Evolutionary conservation across 2,329 filamentous ascomycete genomes (phyloP), one percentile per base, ranked within the genome.

Genomic region (Aaosphaeria pasadenensis): DNA sequence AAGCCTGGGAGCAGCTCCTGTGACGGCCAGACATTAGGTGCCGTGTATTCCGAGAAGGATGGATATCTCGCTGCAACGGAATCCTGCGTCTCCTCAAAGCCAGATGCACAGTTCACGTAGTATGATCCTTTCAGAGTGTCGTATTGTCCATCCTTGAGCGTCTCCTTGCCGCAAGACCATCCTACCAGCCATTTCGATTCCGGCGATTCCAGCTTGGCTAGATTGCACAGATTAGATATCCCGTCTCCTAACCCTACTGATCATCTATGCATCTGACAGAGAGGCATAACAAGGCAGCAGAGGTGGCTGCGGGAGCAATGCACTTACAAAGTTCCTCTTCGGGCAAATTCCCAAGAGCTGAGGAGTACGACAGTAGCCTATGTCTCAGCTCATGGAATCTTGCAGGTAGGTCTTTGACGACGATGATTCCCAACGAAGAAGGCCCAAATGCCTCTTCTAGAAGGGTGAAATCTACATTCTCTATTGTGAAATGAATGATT

Each of bases 391-490:
- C 72, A 11, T 80, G 71, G 60, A 95, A 99, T 45, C 83, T 77
- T 5, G 78, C 53, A 0, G 91, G 89, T 0, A 97, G 82, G 65
- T 91, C 89, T 66, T 88, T 90, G 42, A 99, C 91, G n/a, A 97
- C 76, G 47, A 99, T 86, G 45, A 99, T 96, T 0, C 94, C 94
- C 9, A 97, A 77, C 2, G 91, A 96, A 29, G 88, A 84, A 1
- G 91, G 90, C 0, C 94, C 94, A 66, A 99, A 97, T 0, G 94
- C 94, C 58, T 87, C 72, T 59, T 88, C 82, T 7, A 94, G 78
- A 0, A 81, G 81, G 47, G 82, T 79, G 45, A 89, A 86, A 0
- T 86, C 78, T 41, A 92, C 77, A 48, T 79, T 80, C 17, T 83
- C 87, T 89, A 9, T n/a, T 7, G 33, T 24, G 17, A 24, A 24